phyloP scores from a whole-genome alignment of 2,329 filamentous ascomycete species.

The Fusarium setosum region DNA sequence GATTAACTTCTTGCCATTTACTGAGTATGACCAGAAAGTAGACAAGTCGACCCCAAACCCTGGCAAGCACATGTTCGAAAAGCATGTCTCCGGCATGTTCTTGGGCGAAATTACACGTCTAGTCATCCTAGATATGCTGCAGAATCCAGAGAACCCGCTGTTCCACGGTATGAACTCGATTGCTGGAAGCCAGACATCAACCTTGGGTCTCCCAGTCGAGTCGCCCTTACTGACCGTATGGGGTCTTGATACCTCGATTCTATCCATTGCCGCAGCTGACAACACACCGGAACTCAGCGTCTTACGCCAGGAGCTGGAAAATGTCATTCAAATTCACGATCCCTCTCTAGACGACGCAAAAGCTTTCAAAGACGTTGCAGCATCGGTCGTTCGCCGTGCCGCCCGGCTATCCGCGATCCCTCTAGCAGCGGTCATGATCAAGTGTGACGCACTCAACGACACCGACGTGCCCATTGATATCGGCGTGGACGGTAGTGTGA shows the following conservation, averaged over 20 bases:
- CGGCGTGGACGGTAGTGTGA: constrained; percentile 92
- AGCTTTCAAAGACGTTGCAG: constrained; percentile 85
- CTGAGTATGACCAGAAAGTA: constrained; percentile 81
- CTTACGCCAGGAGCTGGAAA: constrained; percentile 82
- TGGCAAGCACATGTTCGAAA: constrained; percentile 98
- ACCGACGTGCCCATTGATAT: constrained; percentile 84
- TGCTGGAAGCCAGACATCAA: constrained; percentile 76
- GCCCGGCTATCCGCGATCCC: constrained; percentile 90
- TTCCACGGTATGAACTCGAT: constrained; percentile 82
- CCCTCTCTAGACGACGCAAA: constrained; percentile 86
- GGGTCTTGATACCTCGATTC: constrained; percentile 91
- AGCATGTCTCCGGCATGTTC: constrained; percentile 98
- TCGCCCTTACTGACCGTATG: constrained; percentile 81
- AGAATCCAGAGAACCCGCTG: constrained; percentile 73
- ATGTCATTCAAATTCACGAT: constrained; percentile 79
- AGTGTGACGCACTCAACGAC: constrained; percentile 77
- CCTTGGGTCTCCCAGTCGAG: constrained; percentile 69
- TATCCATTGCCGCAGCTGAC: constrained; percentile 89
- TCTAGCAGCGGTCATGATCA: constrained; percentile 84
- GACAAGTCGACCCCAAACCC: constrained; percentile 88
- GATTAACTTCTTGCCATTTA: constrained; percentile 87
- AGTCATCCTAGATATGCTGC: constrained; percentile 77
- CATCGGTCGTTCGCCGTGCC: constrained; percentile 87
- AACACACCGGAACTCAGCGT: constrained; percentile 76
- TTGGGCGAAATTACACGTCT: constrained; percentile 91